Percentiles rank a stretch among this genome's conserved stretches.
These are phyloP conservation scores for Calonectria honghensis DNA, from an alignment of 2,329 filamentous ascomycete species.

Conservation along the genomic window DNA sequence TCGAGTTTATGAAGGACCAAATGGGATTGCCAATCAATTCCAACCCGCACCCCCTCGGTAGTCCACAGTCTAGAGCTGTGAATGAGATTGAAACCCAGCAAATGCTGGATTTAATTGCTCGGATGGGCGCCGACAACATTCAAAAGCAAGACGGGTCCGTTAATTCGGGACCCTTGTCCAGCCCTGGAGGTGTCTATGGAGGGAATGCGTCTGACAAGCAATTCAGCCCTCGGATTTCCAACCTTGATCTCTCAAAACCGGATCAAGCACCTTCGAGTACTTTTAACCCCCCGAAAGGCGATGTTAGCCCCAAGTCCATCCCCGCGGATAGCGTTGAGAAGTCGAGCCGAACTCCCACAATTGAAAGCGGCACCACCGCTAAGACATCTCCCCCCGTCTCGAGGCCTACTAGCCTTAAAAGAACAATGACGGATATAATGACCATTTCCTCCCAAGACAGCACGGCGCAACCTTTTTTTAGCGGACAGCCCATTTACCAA, in stretches of 20 bases:
- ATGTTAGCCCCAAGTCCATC: slow-evolving; percentile 44
- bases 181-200: slow-evolving; percentile 82
- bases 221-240: slow-evolving; percentile 77
- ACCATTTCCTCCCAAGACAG: slow-evolving; percentile 86
- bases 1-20: slow-evolving; percentile 97
- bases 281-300: slow-evolving; percentile 45
- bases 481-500: slow-evolving; percentile 61
- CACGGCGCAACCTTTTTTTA: slow-evolving; percentile 86
- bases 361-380: slow-evolving; percentile 72
- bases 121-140: slow-evolving; percentile 80
- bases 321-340: slow-evolving; percentile 55
- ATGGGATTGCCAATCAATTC: slow-evolving; percentile 83
- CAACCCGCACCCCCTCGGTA: slow-evolving; percentile 84
- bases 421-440: slow-evolving; percentile 90
- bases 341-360: slow-evolving; percentile 73
- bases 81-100: slow-evolving; percentile 92
- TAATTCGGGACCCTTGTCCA: slow-evolving; percentile 80
- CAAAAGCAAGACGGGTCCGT: slow-evolving; percentile 67
- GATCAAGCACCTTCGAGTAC: slow-evolving; percentile 60
- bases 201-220: slow-evolving; percentile 91
- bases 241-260: slow-evolving; percentile 67
- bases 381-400: slow-evolving; percentile 73
- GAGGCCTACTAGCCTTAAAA: slow-evolving; percentile 82
- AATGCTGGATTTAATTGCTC: slow-evolving; percentile 91
- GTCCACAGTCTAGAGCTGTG: slow-evolving; percentile 86